A percentile compares a stretch with the other conserved stretches of the same genome.
These are phyloP conservation scores for Entomortierella beljakovae DNA, from an alignment of 192 early-diverging fungal genomes.

Conservation along the genomic window DNA sequence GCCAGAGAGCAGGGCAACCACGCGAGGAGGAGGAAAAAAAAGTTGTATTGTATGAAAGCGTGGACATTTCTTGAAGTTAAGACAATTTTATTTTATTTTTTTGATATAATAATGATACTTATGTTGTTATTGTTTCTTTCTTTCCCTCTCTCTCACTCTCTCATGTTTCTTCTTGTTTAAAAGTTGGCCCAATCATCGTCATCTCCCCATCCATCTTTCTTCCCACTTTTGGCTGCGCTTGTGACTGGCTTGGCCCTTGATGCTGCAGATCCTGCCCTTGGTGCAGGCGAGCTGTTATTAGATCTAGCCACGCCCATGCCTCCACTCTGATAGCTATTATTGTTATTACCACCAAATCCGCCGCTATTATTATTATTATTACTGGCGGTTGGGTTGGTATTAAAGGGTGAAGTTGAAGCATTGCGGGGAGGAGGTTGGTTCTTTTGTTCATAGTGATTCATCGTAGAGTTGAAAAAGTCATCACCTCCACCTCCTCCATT, in stretches of 20 bases:
- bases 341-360: slow-evolving; percentile 1
- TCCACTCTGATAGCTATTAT: slow-evolving; percentile 20
- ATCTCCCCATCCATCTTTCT: slow-evolving; percentile 54
- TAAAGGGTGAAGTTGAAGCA: slow-evolving; percentile 27
- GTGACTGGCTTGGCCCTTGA: slow-evolving; percentile 13
- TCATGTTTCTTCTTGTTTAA: slow-evolving; percentile 5
- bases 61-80: too few relatives aligned
- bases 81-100: too few relatives aligned
- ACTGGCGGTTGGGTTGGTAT: slow-evolving; percentile 9
- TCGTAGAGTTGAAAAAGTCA: slow-evolving; percentile 58
- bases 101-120: too few relatives aligned
- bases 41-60: too few relatives aligned
- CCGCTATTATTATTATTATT: slow-evolving; percentile 10
- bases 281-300: slow-evolving; percentile 45
- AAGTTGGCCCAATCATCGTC: slow-evolving; percentile 53
- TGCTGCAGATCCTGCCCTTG: slow-evolving; percentile 30
- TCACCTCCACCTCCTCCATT: slow-evolving; percentile 25
- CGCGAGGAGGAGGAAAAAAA: too few relatives aligned
- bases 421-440: slow-evolving; percentile 44
- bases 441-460: slow-evolving; percentile 59
- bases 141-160: not conserved
- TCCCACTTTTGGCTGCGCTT: slow-evolving; percentile 19
- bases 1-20: too few relatives aligned
- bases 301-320: slow-evolving; percentile 46
- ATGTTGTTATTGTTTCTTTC: not conserved